Evolutionary conservation across 2,329 filamentous ascomycete genomes (phyloP).

Genomic region (Phaeosphaeria sp.): DNA sequence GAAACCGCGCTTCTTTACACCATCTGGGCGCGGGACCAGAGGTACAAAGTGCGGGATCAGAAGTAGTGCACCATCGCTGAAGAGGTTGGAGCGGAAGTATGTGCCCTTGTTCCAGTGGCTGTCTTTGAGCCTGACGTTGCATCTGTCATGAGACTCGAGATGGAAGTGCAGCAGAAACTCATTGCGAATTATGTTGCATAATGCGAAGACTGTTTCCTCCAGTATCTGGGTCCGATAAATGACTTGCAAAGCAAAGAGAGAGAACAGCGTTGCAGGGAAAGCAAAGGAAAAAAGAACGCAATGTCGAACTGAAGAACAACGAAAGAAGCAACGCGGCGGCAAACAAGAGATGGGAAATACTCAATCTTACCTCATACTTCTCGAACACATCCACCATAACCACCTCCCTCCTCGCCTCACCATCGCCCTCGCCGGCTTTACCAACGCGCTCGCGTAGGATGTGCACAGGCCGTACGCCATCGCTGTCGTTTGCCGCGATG

Average conservation of each 20-base stretch:
- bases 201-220: background rate
- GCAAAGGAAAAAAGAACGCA: no score
- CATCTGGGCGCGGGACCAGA: no score
- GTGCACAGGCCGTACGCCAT: background rate
- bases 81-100: no score
- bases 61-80: no score
- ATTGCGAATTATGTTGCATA: background rate
- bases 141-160: background rate
- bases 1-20: no score
- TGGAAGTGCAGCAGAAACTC: constrained; percentile 3
- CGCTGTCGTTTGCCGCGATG: background rate
- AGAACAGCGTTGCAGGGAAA: no score
- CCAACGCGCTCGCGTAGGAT: background rate
- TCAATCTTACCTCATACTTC: no score
- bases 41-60: no score
- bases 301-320: no score
- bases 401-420: background rate
- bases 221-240: background rate
- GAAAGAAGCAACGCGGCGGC: no score
- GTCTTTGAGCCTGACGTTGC: constrained; percentile 3
- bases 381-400: background rate
- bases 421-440: background rate
- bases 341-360: background rate
- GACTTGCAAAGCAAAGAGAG: background rate
- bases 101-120: constrained; percentile 3